Percentiles rank a stretch among this genome's conserved stretches.
phyloP scores from a whole-genome alignment of 345 rosid genomes.

The Boechera divaricarpa region DNA sequence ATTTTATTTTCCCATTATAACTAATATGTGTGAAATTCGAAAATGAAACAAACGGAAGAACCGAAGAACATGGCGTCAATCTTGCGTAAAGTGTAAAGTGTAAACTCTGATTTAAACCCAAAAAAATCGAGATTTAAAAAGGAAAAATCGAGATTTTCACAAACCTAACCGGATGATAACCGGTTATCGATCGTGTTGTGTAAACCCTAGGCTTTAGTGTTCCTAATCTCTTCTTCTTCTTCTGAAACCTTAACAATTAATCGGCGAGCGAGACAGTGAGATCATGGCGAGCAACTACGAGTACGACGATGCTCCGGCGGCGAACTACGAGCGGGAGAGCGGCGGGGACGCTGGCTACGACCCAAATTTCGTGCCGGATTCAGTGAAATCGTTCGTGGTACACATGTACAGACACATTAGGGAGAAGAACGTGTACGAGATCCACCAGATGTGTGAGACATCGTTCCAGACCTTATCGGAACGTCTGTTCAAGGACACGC shows the following conservation, averaged over 20 bases:
- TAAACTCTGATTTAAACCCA: too few relatives aligned
- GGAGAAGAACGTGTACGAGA: conserved; percentile 98
- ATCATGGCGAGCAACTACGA: conserved; percentile 68
- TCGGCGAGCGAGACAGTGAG: not conserved
- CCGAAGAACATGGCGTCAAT: too few relatives aligned
- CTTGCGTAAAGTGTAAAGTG: too few relatives aligned
- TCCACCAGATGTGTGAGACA: conserved; percentile 98
- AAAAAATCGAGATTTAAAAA: too few relatives aligned
- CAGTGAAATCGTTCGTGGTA: conserved; percentile 87
- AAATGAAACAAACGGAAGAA: too few relatives aligned
- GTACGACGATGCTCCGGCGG: conserved; percentile 56
- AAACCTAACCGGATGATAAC: not conserved
- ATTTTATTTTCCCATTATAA: too few relatives aligned
- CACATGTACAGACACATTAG: conserved; percentile 97
- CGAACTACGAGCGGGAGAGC: conserved; percentile 41
- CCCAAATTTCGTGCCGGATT: conserved; percentile 94
- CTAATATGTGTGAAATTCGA: too few relatives aligned
- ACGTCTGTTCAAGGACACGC: conserved; percentile 88
- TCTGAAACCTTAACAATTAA: not conserved
- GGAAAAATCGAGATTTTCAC: too few relatives aligned
- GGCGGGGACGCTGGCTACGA: conserved; percentile 65
- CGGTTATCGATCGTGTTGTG: not conserved
- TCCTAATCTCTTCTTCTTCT: not conserved
- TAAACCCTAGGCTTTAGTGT: not conserved
- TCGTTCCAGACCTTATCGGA: conserved; percentile 92